Conservation (phyloP, 169 alveolate species). For the Plasmodium gaboni region DNA sequence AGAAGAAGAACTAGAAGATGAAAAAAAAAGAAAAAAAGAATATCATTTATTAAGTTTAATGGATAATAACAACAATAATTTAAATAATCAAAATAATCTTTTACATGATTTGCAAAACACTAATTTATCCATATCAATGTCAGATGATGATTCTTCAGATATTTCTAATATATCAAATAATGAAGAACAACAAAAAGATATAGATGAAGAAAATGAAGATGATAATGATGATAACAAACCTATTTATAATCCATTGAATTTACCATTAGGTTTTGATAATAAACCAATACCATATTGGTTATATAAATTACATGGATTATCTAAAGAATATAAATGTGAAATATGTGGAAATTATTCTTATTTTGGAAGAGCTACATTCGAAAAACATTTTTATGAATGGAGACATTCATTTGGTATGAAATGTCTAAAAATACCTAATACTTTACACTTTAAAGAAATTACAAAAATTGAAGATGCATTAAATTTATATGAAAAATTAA, state of each 20-base stretch:
- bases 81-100: slow-evolving; percentile 25
- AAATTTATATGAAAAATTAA: slow-evolving; percentile 94
- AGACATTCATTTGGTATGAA: slow-evolving; percentile 99
- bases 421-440: slow-evolving; percentile 99
- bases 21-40: slow-evolving; percentile 7
- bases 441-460: slow-evolving; percentile 96
- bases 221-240: slow-evolving; percentile 93
- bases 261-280: slow-evolving; percentile 99
- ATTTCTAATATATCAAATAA: slow-evolving; percentile 58
- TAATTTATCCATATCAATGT: slow-evolving; percentile 78
- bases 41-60: slow-evolving; percentile 25
- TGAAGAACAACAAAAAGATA: slow-evolving; percentile 10
- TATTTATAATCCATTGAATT: slow-evolving; percentile 96
- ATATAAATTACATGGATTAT: slow-evolving; percentile 98
- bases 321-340: slow-evolving; percentile 98
- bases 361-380: slow-evolving; percentile 99
- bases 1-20: no score
- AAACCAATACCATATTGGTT: slow-evolving; percentile 99
- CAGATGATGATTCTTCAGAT: slow-evolving; percentile 81
- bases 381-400: slow-evolving; percentile 99
- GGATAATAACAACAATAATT: slow-evolving; percentile 4
- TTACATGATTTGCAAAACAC: slow-evolving; percentile 40
- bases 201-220: slow-evolving; percentile 57
- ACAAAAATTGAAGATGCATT: slow-evolving; percentile 89
- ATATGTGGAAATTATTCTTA: slow-evolving; percentile 99